Evolutionary conservation across 83 land plant species (phyloP).

Genomic region (Picea engelmannii): DNA sequence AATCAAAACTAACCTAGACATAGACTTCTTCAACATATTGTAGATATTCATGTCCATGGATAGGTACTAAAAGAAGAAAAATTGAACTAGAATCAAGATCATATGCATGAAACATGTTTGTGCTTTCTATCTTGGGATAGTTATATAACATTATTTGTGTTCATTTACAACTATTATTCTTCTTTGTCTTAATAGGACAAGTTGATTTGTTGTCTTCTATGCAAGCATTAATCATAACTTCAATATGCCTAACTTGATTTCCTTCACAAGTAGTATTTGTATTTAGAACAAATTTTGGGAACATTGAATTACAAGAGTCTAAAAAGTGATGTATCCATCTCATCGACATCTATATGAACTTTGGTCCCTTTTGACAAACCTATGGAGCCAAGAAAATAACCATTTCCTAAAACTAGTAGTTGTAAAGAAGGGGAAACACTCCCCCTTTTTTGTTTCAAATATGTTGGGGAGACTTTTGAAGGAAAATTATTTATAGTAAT

Average conservation of each 20-base stretch:
- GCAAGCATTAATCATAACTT: not conserved
- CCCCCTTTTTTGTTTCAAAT: slow-evolving; percentile 40
- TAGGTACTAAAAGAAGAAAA: slow-evolving; percentile 34
- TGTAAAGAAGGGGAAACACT: slow-evolving; percentile 30
- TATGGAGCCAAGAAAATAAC: slow-evolving; percentile 9
- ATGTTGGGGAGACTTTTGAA: slow-evolving; percentile 16
- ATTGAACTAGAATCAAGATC: slow-evolving; percentile 41
- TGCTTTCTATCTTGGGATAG: slow-evolving; percentile 32
- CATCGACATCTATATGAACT: slow-evolving; percentile 7
- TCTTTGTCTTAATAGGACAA: not conserved
- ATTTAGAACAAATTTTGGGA: not conserved
- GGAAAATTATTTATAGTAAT: slow-evolving; percentile 5
- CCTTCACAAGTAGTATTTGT: not conserved
- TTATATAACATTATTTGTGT: too few species aligned
- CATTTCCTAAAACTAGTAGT: slow-evolving; percentile 18
- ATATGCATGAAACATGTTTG: too few species aligned
- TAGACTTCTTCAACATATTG: slow-evolving; percentile 19
- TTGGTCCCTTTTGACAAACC: not conserved
- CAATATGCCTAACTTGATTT: not conserved
- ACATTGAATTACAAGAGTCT: not conserved
- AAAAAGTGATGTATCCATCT: not conserved
- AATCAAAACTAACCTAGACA: slow-evolving; percentile 63
- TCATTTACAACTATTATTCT: too few species aligned
- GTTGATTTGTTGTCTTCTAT: slow-evolving; percentile 8
- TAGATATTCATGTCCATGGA: slow-evolving; percentile 7